phyloP scores from a whole-genome alignment of 306 rosid species.

The Datisca glomerata region DNA sequence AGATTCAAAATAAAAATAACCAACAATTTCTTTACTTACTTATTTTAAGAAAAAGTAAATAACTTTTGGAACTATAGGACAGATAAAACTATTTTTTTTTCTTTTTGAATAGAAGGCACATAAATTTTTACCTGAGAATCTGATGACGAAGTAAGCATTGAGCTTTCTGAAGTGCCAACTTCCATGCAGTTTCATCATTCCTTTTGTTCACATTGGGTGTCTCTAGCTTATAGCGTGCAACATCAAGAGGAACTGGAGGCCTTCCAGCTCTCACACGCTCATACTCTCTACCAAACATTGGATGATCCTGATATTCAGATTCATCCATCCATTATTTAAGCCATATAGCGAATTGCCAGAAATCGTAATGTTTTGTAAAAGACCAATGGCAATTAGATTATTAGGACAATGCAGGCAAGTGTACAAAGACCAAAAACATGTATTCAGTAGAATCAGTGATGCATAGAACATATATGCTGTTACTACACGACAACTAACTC shows the following conservation, averaged over 20 bases:
- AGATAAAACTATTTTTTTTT: background rate
- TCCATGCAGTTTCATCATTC: conserved; percentile 90
- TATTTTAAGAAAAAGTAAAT: too few relatives aligned
- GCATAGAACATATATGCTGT: too few relatives aligned
- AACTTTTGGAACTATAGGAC: background rate
- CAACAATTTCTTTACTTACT: too few relatives aligned
- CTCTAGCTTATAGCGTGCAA: conserved; percentile 57
- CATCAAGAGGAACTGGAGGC: conserved; percentile 71
- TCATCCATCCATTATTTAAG: too few relatives aligned
- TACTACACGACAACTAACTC: too few relatives aligned
- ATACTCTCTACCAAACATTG: conserved; percentile 82
- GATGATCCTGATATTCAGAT: conserved; percentile 40
- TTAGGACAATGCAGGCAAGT: too few relatives aligned
- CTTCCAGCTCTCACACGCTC: conserved; percentile 88
- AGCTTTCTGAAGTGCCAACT: conserved; percentile 58
- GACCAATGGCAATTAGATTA: too few relatives aligned
- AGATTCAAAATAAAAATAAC: too few relatives aligned
- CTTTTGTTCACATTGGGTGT: conserved; percentile 39
- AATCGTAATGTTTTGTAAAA: too few relatives aligned
- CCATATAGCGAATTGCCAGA: too few relatives aligned
- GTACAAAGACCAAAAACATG: too few relatives aligned
- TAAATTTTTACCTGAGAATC: conserved; percentile 27
- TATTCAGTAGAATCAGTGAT: too few relatives aligned
- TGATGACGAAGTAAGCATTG: conserved; percentile 61
- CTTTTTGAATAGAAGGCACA: background rate